Evolutionary conservation across 2,329 filamentous ascomycete species (phyloP), one percentile per base, ranked within the genome.

Genomic region (Epichloe gansuensis): DNA sequence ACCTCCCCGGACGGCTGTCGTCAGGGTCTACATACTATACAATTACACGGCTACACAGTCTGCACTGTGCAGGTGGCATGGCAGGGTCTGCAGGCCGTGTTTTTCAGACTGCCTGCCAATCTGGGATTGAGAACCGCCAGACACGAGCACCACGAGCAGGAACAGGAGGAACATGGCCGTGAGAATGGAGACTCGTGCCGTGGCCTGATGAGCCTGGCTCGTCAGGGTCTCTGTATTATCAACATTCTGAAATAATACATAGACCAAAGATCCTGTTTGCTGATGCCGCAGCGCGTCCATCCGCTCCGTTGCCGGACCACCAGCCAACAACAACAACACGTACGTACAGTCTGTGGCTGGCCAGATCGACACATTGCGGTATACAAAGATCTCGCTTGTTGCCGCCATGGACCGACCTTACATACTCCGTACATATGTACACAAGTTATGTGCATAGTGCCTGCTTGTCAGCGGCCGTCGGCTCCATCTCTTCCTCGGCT

Each of bases 241-340:
- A 31, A 31, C 8, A 31, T 11, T 4, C 31, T 11, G 31, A 31
- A 11, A 31, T 31, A 31, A 31, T 9, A 31, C 31, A 31, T 9
- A 31, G 8, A 31, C 31, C 31, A 31, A 31, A 31, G 31, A 31
- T 31, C 1, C 31, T 31, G 31, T 21, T 21, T 21, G 17, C 17
- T 17, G 17, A 21, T 21, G 17, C 17, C 17, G 17, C 17, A 21
- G 17, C 17, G 17, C 17, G 17, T 31, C 31, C 31, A 9, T 7
- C 45, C 17, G 34, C 46, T 49, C 47, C 48, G 48, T 50, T 50
- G 39, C 48, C 48, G 48, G 48, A 43, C 38, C 25, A 21, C 17
- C 17, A 21, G 17, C 17, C 17, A 21, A 21, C 17, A 21, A 21
- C 17, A 21, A 21, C 17, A 21, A 21, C 17, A 21, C 2, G 13